phyloP scores from a whole-genome alignment of 2,329 filamentous ascomycete genomes.

The Phialocephala subalpina region DNA sequence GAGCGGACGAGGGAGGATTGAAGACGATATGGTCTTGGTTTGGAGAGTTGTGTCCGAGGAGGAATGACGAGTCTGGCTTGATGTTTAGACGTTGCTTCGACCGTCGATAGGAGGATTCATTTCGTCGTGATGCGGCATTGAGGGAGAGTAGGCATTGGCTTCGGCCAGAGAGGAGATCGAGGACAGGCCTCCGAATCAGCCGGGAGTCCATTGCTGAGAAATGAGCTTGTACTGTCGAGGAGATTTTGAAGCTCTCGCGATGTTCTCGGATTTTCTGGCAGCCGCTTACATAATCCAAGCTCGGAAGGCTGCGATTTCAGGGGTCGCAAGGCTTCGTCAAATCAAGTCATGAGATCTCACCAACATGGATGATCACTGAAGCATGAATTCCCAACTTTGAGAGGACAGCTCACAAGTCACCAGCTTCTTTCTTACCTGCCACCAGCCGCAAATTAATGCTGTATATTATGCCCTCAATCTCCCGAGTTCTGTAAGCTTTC shows the following conservation, averaged over 20 bases:
- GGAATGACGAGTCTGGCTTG: constrained; percentile 67
- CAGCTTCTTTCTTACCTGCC: constrained; percentile 16
- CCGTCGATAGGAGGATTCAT: constrained; percentile 45
- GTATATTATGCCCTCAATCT: constrained; percentile 26
- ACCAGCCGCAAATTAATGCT: constrained; percentile 14
- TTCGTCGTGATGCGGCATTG: constrained; percentile 39
- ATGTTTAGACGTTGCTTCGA: constrained; percentile 54
- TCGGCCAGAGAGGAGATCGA: constrained; percentile 37
- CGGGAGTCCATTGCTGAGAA: constrained; percentile 40
- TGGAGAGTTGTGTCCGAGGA: constrained; percentile 46
- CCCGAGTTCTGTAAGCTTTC: constrained; percentile 16
- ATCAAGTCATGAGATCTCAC: constrained; percentile 26
- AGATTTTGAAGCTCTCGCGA: constrained; percentile 1
- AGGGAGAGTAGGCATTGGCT: constrained; percentile 39
- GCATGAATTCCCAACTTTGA: constrained; percentile 16
- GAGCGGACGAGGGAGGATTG: constrained; percentile 62
- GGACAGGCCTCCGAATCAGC: constrained; percentile 41
- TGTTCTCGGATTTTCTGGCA: constrained; percentile 8
- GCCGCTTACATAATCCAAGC: neutral
- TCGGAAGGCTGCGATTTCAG: constrained; percentile 8
- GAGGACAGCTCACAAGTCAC: constrained; percentile 32
- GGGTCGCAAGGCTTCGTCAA: constrained; percentile 16
- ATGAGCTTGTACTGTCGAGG: neutral
- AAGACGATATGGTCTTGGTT: constrained; percentile 58
- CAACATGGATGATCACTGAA: constrained; percentile 22